phyloP scores from a whole-genome alignment of 768 basidiomycete genomes.

The Suillus brevipes region DNA sequence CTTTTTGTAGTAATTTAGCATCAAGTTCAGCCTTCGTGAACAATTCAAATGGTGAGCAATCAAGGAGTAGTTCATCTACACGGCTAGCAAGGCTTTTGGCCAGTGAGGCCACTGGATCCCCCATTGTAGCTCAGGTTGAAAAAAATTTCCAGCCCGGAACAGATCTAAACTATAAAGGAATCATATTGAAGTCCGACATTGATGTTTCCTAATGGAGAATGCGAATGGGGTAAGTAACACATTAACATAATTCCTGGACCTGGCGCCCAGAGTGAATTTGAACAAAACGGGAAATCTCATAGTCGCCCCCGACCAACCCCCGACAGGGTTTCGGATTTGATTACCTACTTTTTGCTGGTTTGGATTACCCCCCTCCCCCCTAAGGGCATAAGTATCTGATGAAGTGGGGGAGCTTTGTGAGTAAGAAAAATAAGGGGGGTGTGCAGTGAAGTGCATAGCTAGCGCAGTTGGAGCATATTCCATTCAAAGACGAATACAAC shows the following conservation, averaged over 20 bases:
- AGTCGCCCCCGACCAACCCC: no score
- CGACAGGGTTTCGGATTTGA: no score
- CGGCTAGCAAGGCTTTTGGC: neutral
- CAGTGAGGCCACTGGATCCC: neutral
- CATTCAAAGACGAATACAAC: conserved; percentile 30
- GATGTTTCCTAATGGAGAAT: neutral
- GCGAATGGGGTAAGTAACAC: neutral
- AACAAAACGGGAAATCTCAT: no score
- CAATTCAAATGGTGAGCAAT: neutral
- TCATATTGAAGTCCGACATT: neutral
- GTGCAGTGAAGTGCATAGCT: no score
- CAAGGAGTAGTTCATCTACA: neutral
- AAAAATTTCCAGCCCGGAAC: neutral
- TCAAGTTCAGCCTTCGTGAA: neutral
- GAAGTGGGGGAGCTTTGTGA: no score
- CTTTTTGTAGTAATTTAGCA: neutral
- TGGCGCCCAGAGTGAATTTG: no score
- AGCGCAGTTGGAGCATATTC: conserved; percentile 28
- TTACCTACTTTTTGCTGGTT: no score
- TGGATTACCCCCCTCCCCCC: no score
- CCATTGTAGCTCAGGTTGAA: neutral
- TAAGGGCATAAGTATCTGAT: no score
- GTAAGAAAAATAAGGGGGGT: no score
- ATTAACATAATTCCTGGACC: no score
- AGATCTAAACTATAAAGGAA: neutral